Evolutionary conservation across 192 early-diverging fungal genomes (phyloP).

Genomic region (Radiomyces spectabilis): DNA sequence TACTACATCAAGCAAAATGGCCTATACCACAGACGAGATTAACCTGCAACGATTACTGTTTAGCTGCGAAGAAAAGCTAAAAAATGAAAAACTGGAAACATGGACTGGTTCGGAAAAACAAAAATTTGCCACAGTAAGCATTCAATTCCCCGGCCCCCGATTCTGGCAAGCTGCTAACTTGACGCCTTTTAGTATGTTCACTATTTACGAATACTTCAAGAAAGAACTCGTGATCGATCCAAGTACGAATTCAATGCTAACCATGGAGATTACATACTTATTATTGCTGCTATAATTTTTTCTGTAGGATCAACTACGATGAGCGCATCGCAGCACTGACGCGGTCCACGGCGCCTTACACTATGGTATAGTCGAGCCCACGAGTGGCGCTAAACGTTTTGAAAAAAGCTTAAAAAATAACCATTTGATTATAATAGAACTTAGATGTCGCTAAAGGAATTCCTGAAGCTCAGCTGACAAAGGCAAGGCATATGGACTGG

Average conservation of each 20-base stretch:
- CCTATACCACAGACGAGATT: conserved; percentile 8
- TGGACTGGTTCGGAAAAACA: conserved; percentile 18
- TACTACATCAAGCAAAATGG: not conserved
- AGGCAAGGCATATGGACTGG: conserved; percentile 5
- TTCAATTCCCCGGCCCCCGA: no score
- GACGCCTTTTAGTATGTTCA: conserved; percentile 14
- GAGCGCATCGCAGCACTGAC: not conserved
- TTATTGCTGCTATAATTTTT: no score
- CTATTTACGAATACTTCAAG: conserved; percentile 7
- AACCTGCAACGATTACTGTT: conserved; percentile 15
- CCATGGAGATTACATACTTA: no score
- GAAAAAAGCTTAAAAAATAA: no score
- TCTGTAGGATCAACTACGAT: not conserved
- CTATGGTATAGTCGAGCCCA: conserved; percentile 5
- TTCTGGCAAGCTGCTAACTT: no score
- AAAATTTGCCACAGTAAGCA: conserved; percentile 19
- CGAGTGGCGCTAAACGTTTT: no score
- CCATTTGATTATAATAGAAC: not conserved
- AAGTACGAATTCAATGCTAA: no score
- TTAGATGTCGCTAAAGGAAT: not conserved
- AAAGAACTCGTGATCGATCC: not conserved
- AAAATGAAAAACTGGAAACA: conserved; percentile 4
- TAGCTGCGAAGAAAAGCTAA: conserved; percentile 10
- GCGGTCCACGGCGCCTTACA: not conserved
- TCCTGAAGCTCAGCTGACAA: conserved; percentile 2